These are phyloP conservation scores for Zygoascus biomembranicola DNA, from an alignment of 805 yeast species.

Conservation along the genomic window DNA sequence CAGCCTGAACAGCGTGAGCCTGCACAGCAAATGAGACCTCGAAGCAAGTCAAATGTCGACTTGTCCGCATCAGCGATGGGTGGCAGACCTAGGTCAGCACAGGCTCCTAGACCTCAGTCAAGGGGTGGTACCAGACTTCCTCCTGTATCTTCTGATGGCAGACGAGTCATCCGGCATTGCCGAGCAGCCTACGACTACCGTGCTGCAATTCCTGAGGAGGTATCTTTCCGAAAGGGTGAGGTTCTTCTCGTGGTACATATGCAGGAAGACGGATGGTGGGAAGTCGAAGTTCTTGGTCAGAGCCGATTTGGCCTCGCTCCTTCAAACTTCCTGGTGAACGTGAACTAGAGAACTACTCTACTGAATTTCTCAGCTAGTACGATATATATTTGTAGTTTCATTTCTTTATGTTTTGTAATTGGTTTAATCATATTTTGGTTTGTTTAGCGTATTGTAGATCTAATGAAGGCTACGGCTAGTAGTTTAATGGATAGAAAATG, in stretches of 20 bases:
- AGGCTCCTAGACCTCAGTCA: constrained; percentile 5
- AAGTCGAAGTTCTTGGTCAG: constrained; percentile 43
- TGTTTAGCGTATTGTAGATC: no score
- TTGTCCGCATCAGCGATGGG: constrained; percentile 16
- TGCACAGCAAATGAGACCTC: constrained; percentile 7
- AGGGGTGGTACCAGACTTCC: constrained; percentile 31
- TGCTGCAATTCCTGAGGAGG: constrained; percentile 54
- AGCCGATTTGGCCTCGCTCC: constrained; percentile 51
- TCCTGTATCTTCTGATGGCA: constrained; percentile 42
- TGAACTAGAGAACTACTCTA: neutral
- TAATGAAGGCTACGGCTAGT: no score
- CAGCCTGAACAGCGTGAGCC: neutral
- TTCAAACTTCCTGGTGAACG: constrained; percentile 38
- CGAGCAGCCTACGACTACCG: constrained; percentile 51
- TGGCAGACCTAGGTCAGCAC: neutral
- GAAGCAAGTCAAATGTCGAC: constrained; percentile 20
- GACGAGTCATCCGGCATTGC: constrained; percentile 43
- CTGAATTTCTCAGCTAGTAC: no score
- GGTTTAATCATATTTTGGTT: no score
- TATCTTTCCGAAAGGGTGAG: constrained; percentile 52
- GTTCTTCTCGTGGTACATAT: constrained; percentile 42
- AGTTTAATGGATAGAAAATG: no score
- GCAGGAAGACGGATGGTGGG: constrained; percentile 76
- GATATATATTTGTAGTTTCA: no score
- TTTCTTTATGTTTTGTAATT: no score